These are phyloP conservation scores for Salix arbutifolia DNA, from an alignment of 345 rosid species.

Conservation along the genomic window DNA sequence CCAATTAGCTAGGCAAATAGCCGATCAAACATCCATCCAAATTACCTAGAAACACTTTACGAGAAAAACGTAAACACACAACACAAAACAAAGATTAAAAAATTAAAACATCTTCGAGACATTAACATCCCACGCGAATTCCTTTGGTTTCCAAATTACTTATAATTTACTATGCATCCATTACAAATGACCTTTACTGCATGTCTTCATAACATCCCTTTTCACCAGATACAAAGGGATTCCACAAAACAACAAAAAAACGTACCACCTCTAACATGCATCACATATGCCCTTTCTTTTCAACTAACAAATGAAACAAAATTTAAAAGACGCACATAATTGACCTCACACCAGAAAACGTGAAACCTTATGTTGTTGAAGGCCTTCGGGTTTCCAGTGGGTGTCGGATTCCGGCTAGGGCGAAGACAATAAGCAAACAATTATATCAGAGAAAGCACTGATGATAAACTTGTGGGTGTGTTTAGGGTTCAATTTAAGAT, in stretches of 20 bases:
- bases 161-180: background rate
- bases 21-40: background rate
- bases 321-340: background rate
- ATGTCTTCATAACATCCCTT: conserved; percentile 17
- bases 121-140: conserved; percentile 33
- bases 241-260: conserved; percentile 5
- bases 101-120: conserved; percentile 24
- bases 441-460: conserved; percentile 68
- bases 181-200: conserved; percentile 12
- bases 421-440: conserved; percentile 43
- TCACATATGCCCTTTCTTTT: background rate
- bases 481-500: conserved; percentile 62
- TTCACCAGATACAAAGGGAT: conserved; percentile 2
- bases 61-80: background rate
- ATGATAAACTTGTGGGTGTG: conserved; percentile 65
- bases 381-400: conserved; percentile 1
- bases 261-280: background rate
- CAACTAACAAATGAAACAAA: background rate
- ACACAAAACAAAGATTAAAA: background rate
- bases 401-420: conserved; percentile 21
- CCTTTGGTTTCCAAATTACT: conserved; percentile 25
- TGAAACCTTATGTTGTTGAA: conserved; percentile 2
- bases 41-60: background rate
- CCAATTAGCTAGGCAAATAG: background rate
- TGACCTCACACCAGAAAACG: background rate